phyloP scores from a whole-genome alignment of 2,329 filamentous ascomycete species.

The Metarhizium sp. region DNA sequence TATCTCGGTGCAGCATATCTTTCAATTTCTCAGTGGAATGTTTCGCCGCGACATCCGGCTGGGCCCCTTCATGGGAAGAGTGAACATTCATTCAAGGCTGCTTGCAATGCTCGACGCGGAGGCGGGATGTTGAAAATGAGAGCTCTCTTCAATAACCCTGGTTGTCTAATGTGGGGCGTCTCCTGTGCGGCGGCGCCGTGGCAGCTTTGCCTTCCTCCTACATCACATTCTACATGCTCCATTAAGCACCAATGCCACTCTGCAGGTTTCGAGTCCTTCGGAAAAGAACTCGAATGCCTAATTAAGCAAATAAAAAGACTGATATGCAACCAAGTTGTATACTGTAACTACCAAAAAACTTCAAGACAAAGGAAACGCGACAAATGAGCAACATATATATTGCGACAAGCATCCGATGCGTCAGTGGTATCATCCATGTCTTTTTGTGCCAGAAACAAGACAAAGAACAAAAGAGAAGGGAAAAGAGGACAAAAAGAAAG shows the following conservation, averaged over 20 bases:
- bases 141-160: too few relatives aligned
- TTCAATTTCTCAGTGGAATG: background rate
- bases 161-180: background rate
- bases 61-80: background rate
- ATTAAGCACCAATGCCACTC: too few relatives aligned
- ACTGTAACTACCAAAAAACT: conserved; percentile 5
- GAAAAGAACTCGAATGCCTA: too few relatives aligned
- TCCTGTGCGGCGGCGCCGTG: too few relatives aligned
- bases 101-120: background rate
- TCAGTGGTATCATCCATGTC: conserved; percentile 34
- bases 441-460: conserved; percentile 20
- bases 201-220: too few relatives aligned
- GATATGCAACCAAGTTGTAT: background rate
- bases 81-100: background rate
- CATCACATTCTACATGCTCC: too few relatives aligned
- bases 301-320: background rate
- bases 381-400: conserved; percentile 13
- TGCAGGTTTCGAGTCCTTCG: too few relatives aligned
- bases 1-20: background rate
- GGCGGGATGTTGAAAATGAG: background rate
- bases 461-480: conserved; percentile 8
- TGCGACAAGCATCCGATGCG: conserved; percentile 25
- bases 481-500: conserved; percentile 15
- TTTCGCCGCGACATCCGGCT: background rate
- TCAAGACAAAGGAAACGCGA: conserved; percentile 12